A percentile compares a stretch with the other conserved stretches of the same genome.
Evolutionary conservation across 2,329 filamentous ascomycete species (phyloP).

Genomic region (Elsinoe perseae): DNA sequence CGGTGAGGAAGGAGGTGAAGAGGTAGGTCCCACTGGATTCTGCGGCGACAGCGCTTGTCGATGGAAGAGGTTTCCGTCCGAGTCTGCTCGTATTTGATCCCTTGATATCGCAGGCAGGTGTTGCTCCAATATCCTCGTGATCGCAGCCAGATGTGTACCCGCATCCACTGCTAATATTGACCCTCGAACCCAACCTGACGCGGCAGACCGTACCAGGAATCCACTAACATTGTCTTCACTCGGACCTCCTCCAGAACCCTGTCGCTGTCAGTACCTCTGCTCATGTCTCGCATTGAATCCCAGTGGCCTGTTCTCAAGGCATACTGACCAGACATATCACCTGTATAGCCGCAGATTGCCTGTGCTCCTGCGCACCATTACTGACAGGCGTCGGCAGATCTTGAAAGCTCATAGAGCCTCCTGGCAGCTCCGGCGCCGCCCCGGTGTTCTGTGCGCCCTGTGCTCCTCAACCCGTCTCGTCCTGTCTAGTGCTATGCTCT

Average conservation of each 20-base stretch:
- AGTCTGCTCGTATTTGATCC: slow-evolving; percentile 14
- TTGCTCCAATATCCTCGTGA: slow-evolving; percentile 65
- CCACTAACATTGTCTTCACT: slow-evolving; percentile 84
- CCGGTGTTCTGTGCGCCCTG: neutral
- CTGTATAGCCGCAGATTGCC: slow-evolving; percentile 34
- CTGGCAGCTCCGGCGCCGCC: neutral
- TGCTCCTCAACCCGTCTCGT: neutral
- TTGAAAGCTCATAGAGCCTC: slow-evolving; percentile 8
- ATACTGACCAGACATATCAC: slow-evolving; percentile 41
- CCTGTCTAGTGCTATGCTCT: neutral
- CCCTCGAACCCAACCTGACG: slow-evolving; percentile 69
- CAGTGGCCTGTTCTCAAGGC: neutral
- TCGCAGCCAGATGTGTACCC: slow-evolving; percentile 79
- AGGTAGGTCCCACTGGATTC: neutral
- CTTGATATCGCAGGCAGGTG: slow-evolving; percentile 39
- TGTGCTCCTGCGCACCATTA: slow-evolving; percentile 1
- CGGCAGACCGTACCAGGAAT: slow-evolving; percentile 75
- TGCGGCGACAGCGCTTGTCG: slow-evolving; percentile 19
- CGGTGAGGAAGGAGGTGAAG: slow-evolving; percentile 31
- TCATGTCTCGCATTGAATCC: neutral
- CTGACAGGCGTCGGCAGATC: neutral
- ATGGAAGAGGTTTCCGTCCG: slow-evolving; percentile 9
- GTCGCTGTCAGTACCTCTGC: slow-evolving; percentile 7
- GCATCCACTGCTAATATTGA: slow-evolving; percentile 90
- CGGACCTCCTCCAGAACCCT: slow-evolving; percentile 88